Evolutionary conservation across 2,329 filamentous ascomycete genomes (phyloP).

Genomic region (Colletotrichum sojae): DNA sequence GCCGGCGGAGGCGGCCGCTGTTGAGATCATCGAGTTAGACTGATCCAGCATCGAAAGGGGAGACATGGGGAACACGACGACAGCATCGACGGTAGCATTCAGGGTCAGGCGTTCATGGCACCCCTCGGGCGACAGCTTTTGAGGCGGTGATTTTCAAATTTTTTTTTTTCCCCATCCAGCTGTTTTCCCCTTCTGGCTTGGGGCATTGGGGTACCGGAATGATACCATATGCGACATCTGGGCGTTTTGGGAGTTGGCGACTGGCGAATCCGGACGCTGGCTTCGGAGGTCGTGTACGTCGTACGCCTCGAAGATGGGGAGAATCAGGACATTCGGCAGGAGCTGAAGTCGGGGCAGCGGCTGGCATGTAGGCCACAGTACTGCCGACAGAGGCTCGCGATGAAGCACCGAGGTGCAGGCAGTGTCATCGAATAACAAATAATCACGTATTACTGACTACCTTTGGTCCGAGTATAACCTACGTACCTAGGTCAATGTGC

Average conservation of each 20-base stretch:
- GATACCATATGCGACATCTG: constrained; percentile 36
- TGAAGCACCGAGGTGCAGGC: no score
- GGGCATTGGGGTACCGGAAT: constrained; percentile 29
- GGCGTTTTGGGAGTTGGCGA: constrained; percentile 22
- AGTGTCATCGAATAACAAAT: no score
- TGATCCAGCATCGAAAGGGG: constrained; percentile 7
- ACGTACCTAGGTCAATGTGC: not conserved
- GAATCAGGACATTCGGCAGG: not conserved
- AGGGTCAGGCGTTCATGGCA: constrained; percentile 6
- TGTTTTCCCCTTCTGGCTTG: no score
- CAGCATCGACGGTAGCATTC: not conserved
- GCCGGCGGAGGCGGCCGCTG: not conserved
- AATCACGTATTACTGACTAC: not conserved
- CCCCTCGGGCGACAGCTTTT: constrained; percentile 13
- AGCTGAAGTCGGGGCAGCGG: not conserved
- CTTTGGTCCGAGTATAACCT: not conserved
- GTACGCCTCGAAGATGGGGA: not conserved
- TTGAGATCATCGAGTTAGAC: constrained; percentile 41
- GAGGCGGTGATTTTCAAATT: not conserved
- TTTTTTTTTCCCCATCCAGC: no score
- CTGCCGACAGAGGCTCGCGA: no score
- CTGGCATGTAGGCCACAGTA: no score
- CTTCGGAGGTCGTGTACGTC: not conserved
- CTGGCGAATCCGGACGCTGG: not conserved
- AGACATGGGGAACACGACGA: not conserved